Conservation (phyloP, 306 rosid species). For the Pyrus pyrifolia region DNA sequence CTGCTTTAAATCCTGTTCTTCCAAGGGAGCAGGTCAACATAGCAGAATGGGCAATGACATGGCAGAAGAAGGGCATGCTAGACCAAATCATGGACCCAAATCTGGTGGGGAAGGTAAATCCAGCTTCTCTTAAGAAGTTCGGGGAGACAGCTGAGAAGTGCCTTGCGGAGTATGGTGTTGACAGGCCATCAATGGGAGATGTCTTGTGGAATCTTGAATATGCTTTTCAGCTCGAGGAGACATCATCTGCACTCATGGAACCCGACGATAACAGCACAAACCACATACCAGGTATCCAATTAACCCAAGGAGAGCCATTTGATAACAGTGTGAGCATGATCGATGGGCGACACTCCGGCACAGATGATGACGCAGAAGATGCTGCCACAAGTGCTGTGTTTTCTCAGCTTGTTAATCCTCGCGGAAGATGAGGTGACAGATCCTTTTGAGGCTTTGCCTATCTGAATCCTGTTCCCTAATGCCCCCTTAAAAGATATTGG, state of each 20-base stretch:
- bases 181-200: conserved; percentile 98
- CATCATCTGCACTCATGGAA: conserved; percentile 71
- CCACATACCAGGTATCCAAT: conserved; percentile 78
- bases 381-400: conserved; percentile 88
- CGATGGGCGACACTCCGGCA: conserved; percentile 45
- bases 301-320: conserved; percentile 63
- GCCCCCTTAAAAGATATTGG: conserved; percentile 20
- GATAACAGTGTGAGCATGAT: conserved; percentile 79
- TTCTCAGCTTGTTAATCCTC: conserved; percentile 92
- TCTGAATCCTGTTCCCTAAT: conserved; percentile 16
- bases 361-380: conserved; percentile 67
- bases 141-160: conserved; percentile 98
- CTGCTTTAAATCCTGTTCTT: conserved; percentile 92
- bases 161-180: conserved; percentile 82
- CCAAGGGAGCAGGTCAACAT: conserved; percentile 94
- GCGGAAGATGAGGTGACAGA: conserved; percentile 61
- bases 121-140: conserved; percentile 83
- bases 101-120: conserved; percentile 74
- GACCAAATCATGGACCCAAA: conserved; percentile 90
- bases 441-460: not conserved
- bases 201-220: conserved; percentile 94
- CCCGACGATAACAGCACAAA: conserved; percentile 96
- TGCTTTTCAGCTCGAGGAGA: conserved; percentile 88
- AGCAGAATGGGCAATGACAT: conserved; percentile 96
- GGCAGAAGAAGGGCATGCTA: conserved; percentile 98